Evolutionary conservation across 306 rosid genomes (phyloP), one percentile per base, ranked within the genome.

Genomic region (Mimosa pudica): DNA sequence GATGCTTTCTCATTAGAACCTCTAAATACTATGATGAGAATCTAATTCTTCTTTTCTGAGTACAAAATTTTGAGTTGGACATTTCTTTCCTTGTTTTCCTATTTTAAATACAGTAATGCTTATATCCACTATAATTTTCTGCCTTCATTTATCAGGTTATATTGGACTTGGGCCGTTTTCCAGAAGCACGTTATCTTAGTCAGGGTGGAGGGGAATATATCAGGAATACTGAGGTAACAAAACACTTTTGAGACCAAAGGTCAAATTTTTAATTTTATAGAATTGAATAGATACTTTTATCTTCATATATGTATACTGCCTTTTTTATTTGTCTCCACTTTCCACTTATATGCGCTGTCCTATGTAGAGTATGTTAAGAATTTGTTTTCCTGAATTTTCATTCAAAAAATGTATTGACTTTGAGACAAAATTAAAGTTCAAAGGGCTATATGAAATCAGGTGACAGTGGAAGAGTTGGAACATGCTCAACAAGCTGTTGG

Each of bases 161-260:
- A 82, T 82, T 88, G 89, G 94, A 90, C 84, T 82, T 90, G 77
- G 94, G 91, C 24, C 88, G 94, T 66, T 75, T 82, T 48, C 94
- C 92, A 6, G 91, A 88, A 77, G 94, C 92, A 64, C 89, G 92
- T n/a, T 90, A 88, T 82, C 81, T 82, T 4, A 92, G 87, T 44
- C 81, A 84, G 74, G 74, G 17, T 63, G 91, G 88, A n/a, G 85
- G 85, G 48, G 87, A 77, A 0, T 82, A 71, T 67, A 73, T 90
- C 45, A 85, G 94, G 85, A 75, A 60, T 30, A 80, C 88, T 6
- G 84, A 75, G 94, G 94, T 88, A 81, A 82, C 8, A 60, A 60
- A 47, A 46, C 54, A 54, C 30, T 65, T 57, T 66, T 32, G 51
- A 62, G 58, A 55, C 38, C 38, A 5, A 44, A 51, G 48, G 35